Evolutionary conservation across 495 filamentous ascomycete genomes (phyloP), one percentile per base, ranked within the genome.

Genomic region (Podospora didyma): DNA sequence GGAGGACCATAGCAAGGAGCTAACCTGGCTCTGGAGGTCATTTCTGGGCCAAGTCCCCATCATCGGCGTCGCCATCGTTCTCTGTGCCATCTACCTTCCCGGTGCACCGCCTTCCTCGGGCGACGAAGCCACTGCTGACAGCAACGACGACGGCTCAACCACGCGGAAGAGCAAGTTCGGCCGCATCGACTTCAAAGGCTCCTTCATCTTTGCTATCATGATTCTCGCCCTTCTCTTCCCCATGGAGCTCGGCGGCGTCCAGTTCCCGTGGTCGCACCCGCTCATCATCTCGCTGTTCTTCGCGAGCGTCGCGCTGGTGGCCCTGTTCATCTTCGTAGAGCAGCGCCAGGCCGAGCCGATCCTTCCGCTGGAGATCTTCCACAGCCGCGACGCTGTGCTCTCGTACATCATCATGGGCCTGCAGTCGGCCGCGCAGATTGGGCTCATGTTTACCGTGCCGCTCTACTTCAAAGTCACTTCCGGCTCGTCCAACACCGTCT

Each of bases 391-490:
- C 44, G 77, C 84, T 1, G 65, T 82, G 0, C 61, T 76, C 0
- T 77, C 78, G 12, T 88, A 86, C 57, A 23, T 82, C 0, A 78
- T 84, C 46, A 69, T 75, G 24, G 70, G 67, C 0, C 68, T 83
- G 0, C 85, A 88, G 37, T 72, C 68, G 0, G 76, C 75, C 0
- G 83, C 86, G 0, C 86, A 90, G 56, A 56, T 86, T 2, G 72
- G 72, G 62, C 62, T 83, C 53, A 82, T 83, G 77, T 78, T 77
- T 44, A 71, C 73, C n/a, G 79, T 89, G 0, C 87, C 87, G 0
- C 69, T 90, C 0, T 90, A 89, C 64, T 89, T 89, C 61, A 83
- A 87, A 58, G 78, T 87, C n/a, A 86, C 84, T 0, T 60, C 72
- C 3, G 64, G 73, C 0, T 75, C 75, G 5, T 83, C 81, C 9